These are phyloP conservation scores for Daldinia decipiens DNA, from an alignment of 495 filamentous ascomycete species.

Conservation along the genomic window DNA sequence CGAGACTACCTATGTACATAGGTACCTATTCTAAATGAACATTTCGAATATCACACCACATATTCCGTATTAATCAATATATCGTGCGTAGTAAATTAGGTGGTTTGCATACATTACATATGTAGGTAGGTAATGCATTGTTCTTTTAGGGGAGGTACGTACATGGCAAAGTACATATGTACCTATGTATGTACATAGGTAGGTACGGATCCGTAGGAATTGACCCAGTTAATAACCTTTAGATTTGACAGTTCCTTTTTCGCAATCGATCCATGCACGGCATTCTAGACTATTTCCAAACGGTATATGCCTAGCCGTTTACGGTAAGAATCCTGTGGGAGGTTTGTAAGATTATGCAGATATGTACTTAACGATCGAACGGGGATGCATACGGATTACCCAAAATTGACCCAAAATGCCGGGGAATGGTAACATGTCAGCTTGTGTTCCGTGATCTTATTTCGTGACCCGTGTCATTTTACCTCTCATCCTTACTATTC, in stretches of 20 bases:
- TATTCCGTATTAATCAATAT: not conserved
- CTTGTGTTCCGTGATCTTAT: conserved; percentile 17
- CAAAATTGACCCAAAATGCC: conserved; percentile 21
- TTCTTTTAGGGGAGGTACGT: not conserved
- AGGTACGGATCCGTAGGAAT: not conserved
- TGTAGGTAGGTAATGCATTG: too few species aligned
- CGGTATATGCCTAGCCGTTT: not conserved
- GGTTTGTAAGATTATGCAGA: not conserved
- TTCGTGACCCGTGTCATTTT: conserved; percentile 45
- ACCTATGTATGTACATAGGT: not conserved
- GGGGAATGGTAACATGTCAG: conserved; percentile 19
- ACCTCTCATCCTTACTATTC: conserved; percentile 8
- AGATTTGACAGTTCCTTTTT: conserved; percentile 22
- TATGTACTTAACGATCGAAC: not conserved
- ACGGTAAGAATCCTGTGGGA: not conserved
- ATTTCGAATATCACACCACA: not conserved
- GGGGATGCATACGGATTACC: conserved; percentile 8
- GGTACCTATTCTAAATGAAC: not conserved
- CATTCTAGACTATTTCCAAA: conserved; percentile 8
- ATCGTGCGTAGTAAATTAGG: not conserved
- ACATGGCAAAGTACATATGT: not conserved
- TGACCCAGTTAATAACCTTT: conserved; percentile 19
- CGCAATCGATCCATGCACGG: conserved; percentile 3
- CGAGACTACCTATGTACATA: not conserved
- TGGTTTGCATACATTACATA: conserved; percentile 1